phyloP scores from a whole-genome alignment of 805 yeast species.

The Candida piceae region DNA sequence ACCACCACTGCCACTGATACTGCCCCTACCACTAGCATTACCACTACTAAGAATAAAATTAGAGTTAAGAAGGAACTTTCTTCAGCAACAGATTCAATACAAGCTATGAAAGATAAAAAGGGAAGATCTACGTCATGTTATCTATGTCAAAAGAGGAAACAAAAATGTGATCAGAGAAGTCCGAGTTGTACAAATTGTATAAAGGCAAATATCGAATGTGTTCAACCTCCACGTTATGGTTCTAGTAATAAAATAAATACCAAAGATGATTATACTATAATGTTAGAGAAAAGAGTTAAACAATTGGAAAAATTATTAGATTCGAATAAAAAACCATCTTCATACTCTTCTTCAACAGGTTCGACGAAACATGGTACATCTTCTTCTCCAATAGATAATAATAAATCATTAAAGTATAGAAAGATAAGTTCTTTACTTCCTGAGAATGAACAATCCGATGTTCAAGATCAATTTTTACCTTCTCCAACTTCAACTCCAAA shows the following conservation, averaged over 20 bases:
- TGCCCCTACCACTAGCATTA: neutral
- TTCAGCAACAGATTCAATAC: neutral
- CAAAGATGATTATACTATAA: constrained; percentile 53
- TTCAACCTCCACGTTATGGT: constrained; percentile 59
- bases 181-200: constrained; percentile 66
- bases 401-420: constrained; percentile 23
- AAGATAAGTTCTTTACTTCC: constrained; percentile 22
- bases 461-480: neutral
- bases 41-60: no score
- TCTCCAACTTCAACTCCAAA: constrained; percentile 1
- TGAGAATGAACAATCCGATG: neutral
- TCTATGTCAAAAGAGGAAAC: constrained; percentile 53
- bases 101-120: constrained; percentile 35
- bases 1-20: neutral
- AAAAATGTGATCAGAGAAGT: constrained; percentile 59
- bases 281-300: constrained; percentile 51
- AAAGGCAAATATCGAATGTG: constrained; percentile 56
- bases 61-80: no score
- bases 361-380: constrained; percentile 1
- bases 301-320: constrained; percentile 46
- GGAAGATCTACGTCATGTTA: constrained; percentile 55
- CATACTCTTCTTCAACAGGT: constrained; percentile 2
- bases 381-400: constrained; percentile 1
- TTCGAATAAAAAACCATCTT: constrained; percentile 7
- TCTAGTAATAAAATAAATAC: constrained; percentile 32